Evolutionary conservation across 192 early-diverging fungal genomes (phyloP), one percentile per base, ranked within the genome.

Genomic region (Coemansia sp.): DNA sequence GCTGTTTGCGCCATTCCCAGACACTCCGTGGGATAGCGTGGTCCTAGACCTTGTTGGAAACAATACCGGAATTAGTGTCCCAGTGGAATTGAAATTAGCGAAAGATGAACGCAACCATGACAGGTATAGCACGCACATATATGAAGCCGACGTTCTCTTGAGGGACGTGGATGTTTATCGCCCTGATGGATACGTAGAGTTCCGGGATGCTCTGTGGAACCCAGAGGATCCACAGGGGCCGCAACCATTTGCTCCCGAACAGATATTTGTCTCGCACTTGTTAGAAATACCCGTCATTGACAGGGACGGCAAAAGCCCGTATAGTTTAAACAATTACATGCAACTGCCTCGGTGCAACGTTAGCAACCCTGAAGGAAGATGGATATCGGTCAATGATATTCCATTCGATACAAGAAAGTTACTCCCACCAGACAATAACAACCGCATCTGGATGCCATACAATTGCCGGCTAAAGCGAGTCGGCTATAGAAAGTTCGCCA

Each of bases 401-500:
- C 67, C 63, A 33, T 65, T 66, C 19, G 35, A 67, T 25, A 20
- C 45, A 19, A 20, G 22, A 1, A 3, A 58, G 9, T 42, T 71
- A 4, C 64, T 63, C 10, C 69, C 52, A 11, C 55, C 78, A 2
- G 76, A 75, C 61, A 64, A 69, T 19, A 58, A 73, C 29, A 46
- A 61, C 32, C 66, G 65, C 6, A 72, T 82, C 23, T 85, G 83
- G 83, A 76, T 81, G 35, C 83, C 83, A n/a, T 82, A 79, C 55
- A 41, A 52, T 0, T 85, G 83, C 53, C 69, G 80, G 4, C 59
- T 76, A n/a, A 70, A 73, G 4, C 69, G 62, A 19, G 34, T 69
- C 13, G 20, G 67, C 9, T 79, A 85, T 49, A 48, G 46, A 22
- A 57, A 69, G 6, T 82, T 80, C 52, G 66, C 63, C 9, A 38